Base-by-base conservation (phyloP, 1,284 basidiomycete species). In the Trichosporon ovoides region DNA sequence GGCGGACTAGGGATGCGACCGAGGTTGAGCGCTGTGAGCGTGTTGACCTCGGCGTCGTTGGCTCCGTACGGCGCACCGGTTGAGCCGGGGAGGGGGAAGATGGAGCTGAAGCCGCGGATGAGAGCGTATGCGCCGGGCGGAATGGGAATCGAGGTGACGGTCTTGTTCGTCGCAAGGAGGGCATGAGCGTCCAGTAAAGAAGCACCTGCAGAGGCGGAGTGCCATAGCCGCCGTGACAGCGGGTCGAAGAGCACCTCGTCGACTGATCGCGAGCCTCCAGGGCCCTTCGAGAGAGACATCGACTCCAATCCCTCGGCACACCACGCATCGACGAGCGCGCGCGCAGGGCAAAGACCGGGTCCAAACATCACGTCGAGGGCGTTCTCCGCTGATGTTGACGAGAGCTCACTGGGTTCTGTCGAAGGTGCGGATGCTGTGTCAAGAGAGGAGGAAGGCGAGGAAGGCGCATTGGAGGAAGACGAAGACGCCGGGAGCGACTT, bases 311-410 rank as follows among this genome's bases (percentile, higher is more conserved):
- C 73, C 31, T 58, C 68, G 13, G 67, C 63, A 36, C 67, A 65
- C 71, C 72, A 76, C 16, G 62, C 61, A 10, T 58, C 43, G 0
- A 73, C 69, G 13, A 76, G 63, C 7, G 68, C 68, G 49, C 64
- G 64, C 3, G 61, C 52, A 1, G 53, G 60, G 1, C 61, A 56
- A 12, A 55, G 38, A 0, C 68, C 68, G 5, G 61, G 22, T 2
- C 72, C 72, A 49, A 76, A 73, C 38, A 76, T 19, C 7, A 68
- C 70, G 56, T 76, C 73, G 48, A 74, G 53, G 10, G 69, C 65
- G 16, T 56, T 43, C 10, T 66, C 62, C 3, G 53, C 43, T 6
- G 22, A 5, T 7, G 34, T 43, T 19, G 13, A 10, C 7, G 49
- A 48, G 14, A 48, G 43, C 5, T 19, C 34, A n/a, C n/a, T n/a